Evolutionary conservation across 768 basidiomycete genomes (phyloP).

Genomic region (Suillus lakei): DNA sequence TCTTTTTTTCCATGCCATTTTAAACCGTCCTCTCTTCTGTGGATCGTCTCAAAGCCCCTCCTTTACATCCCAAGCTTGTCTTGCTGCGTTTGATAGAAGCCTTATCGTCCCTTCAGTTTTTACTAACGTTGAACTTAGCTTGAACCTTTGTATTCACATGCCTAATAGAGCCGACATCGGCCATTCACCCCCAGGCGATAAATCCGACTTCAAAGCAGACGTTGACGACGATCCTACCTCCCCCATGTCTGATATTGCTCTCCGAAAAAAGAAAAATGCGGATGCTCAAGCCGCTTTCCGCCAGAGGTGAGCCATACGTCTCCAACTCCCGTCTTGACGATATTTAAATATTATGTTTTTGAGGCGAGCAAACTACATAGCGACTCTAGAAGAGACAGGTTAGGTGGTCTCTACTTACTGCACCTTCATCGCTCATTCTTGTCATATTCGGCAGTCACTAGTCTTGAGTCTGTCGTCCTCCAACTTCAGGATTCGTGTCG

Average conservation of each 20-base stretch:
- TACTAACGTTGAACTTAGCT: conserved; percentile 41
- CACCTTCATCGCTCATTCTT: conserved; percentile 20
- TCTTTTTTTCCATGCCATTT: conserved; percentile 68
- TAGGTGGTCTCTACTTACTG: conserved; percentile 13
- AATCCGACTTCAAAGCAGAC: conserved; percentile 42
- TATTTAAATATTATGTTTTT: conserved; percentile 16
- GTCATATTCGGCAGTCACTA: conserved; percentile 59
- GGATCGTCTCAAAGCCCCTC: conserved; percentile 26
- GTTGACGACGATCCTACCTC: conserved; percentile 38
- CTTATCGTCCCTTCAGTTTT: conserved; percentile 39
- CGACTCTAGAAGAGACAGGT: conserved; percentile 86
- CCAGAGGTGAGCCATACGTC: conserved; percentile 46
- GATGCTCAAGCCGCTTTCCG: conserved; percentile 89
- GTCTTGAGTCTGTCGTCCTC: conserved; percentile 81
- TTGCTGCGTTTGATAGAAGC: conserved; percentile 7
- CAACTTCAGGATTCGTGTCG: conserved; percentile 83
- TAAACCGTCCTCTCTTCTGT: conserved; percentile 42
- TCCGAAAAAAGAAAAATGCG: conserved; percentile 88
- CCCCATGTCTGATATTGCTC: conserved; percentile 67
- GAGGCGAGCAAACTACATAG: conserved; percentile 81
- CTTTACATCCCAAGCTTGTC: conserved; percentile 16
- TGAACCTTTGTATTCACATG: conserved; percentile 25
- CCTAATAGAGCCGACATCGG: conserved; percentile 33
- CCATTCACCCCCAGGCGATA: conserved; percentile 40
- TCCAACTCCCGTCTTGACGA: conserved; percentile 2